Conservation (phyloP, 495 filamentous ascomycete species). For the Lasiosphaeriaceae sp. region DNA sequence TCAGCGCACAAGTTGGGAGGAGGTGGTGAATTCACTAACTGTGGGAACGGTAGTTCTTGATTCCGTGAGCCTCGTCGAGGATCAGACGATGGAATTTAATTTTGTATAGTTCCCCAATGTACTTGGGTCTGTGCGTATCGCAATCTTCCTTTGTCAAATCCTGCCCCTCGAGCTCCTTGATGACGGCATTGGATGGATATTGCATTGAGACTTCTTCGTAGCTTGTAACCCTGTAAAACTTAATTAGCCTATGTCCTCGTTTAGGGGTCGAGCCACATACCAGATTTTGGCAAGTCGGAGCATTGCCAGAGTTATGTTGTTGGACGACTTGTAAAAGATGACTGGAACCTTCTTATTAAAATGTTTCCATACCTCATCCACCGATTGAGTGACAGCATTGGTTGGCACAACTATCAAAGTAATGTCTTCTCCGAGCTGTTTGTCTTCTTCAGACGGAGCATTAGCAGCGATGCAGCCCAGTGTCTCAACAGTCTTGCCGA, state of each 20-base stretch:
- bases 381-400: conserved; percentile 66
- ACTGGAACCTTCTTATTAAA: conserved; percentile 26
- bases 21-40: conserved; percentile 5
- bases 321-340: neutral
- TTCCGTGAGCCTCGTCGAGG: conserved; percentile 32
- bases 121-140: neutral
- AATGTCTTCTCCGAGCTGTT: conserved; percentile 8
- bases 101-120: conserved; percentile 8
- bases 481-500: conserved; percentile 74
- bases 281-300: neutral
- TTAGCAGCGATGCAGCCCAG: conserved; percentile 63
- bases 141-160: conserved; percentile 9
- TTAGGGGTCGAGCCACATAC: neutral
- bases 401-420: conserved; percentile 65
- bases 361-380: conserved; percentile 56
- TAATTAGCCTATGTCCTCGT: neutral
- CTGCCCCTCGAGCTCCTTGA: conserved; percentile 1
- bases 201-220: conserved; percentile 22
- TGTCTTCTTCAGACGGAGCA: conserved; percentile 27
- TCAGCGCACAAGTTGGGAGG: neutral
- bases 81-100: conserved; percentile 28
- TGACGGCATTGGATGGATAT: conserved; percentile 11
- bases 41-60: conserved; percentile 25
- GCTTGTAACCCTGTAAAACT: conserved; percentile 14
- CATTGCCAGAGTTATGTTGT: conserved; percentile 27